Percentiles rank a stretch among this genome's conserved stretches.
phyloP scores from a whole-genome alignment of 176 grass and related monocot genomes.

The Bonia amplexicaulis region DNA sequence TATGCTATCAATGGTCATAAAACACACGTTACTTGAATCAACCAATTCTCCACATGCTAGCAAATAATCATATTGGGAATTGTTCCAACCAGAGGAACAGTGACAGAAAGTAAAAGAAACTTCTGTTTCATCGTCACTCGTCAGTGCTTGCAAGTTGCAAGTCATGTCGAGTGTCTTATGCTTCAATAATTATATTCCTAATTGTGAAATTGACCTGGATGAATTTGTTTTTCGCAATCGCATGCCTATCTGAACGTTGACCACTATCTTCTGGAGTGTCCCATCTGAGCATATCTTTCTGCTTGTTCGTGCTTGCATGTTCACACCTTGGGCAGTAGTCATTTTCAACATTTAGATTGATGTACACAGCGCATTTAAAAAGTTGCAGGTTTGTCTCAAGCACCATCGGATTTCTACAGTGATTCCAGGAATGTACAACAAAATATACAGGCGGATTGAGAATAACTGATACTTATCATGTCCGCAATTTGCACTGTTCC shows the following conservation, averaged over 20 bases:
- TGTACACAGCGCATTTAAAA: background rate
- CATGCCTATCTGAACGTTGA: background rate
- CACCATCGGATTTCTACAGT: background rate
- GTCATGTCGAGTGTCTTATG: background rate
- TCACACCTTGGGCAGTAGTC: conserved; percentile 10
- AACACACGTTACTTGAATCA: background rate
- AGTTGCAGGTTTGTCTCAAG: background rate
- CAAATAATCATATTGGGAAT: background rate
- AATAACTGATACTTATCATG: background rate
- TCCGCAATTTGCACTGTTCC: conserved; percentile 42
- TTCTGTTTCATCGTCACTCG: background rate
- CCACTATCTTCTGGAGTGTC: background rate
- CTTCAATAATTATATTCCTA: background rate
- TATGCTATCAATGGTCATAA: conserved; percentile 1
- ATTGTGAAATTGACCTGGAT: background rate
- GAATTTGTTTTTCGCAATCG: background rate
- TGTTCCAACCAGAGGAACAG: background rate
- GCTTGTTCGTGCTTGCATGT: background rate
- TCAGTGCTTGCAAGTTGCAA: background rate
- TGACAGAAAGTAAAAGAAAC: background rate
- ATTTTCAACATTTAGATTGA: conserved; percentile 8
- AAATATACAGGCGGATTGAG: background rate
- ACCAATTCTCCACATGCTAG: background rate
- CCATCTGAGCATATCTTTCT: background rate
- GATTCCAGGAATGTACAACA: background rate